Evolutionary conservation across 768 basidiomycete genomes (phyloP).

Genomic region (Panus rudis): DNA sequence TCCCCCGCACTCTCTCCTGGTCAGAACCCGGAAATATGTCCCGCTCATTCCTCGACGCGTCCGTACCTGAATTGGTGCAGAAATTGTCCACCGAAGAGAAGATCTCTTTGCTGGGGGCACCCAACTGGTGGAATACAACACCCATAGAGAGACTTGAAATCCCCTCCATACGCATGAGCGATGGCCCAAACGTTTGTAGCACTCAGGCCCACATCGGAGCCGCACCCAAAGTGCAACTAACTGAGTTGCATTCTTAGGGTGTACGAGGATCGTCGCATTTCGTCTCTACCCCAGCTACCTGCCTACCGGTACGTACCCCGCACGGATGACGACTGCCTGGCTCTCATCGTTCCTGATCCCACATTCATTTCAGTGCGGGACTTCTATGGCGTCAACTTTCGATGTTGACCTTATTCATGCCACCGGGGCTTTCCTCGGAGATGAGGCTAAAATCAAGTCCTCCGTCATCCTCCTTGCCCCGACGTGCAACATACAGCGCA

Average conservation of each 20-base stretch:
- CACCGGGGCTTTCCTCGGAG: slow-evolving; percentile 53
- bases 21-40: too few relatives aligned
- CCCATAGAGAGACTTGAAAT: slow-evolving; percentile 51
- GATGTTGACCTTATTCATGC: slow-evolving; percentile 48
- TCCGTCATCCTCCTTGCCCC: slow-evolving; percentile 61
- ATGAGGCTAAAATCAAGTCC: slow-evolving; percentile 61
- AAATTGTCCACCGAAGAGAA: slow-evolving; percentile 57
- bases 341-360: not conserved
- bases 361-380: slow-evolving; percentile 43
- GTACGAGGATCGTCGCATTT: slow-evolving; percentile 64
- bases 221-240: too few relatives aligned
- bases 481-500: slow-evolving; percentile 70
- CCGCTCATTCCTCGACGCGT: slow-evolving; percentile 45
- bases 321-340: not conserved
- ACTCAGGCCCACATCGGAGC: not conserved
- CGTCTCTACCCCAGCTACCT: slow-evolving; percentile 55
- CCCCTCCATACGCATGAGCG: slow-evolving; percentile 64
- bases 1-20: too few relatives aligned
- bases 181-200: slow-evolving; percentile 53
- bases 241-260: slow-evolving; percentile 44
- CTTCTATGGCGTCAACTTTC: slow-evolving; percentile 65
- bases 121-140: slow-evolving; percentile 68
- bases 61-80: slow-evolving; percentile 42
- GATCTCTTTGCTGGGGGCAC: slow-evolving; percentile 53
- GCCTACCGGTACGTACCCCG: slow-evolving; percentile 44